phyloP scores from a whole-genome alignment of 129 eudicot species.

The Lonicera japonica region DNA sequence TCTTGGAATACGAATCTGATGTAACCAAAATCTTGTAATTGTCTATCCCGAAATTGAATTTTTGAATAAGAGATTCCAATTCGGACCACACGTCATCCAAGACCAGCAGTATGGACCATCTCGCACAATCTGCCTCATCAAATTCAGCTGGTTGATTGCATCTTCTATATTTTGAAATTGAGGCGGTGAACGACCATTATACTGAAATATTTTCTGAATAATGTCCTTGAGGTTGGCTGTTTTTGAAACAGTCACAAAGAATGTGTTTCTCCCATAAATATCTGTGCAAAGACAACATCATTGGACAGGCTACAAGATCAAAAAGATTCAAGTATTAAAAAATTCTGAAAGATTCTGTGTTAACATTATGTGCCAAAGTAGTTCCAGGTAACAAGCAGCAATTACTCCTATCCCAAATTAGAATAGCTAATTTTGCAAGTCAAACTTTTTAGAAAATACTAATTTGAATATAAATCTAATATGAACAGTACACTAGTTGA shows the following conservation, averaged over 20 bases:
- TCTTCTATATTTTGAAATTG: conserved; percentile 4
- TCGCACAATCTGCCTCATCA: conserved; percentile 4
- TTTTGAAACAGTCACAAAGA: background rate
- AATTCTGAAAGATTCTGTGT: background rate
- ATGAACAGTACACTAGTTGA: too few species aligned
- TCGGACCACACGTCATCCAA: conserved; percentile 49
- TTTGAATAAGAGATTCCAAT: conserved; percentile 26
- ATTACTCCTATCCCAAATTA: too few species aligned
- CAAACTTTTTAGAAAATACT: too few species aligned
- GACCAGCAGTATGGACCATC: conserved; percentile 29
- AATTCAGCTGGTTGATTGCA: conserved; percentile 15
- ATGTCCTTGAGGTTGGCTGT: background rate
- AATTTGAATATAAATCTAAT: too few species aligned
- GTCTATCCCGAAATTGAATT: conserved; percentile 20
- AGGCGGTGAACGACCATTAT: background rate
- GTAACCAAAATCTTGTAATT: conserved; percentile 41
- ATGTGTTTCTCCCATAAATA: conserved; percentile 4
- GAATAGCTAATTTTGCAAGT: too few species aligned
- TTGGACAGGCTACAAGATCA: background rate
- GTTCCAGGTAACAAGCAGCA: too few species aligned
- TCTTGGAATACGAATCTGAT: conserved; percentile 32
- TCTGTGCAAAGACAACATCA: background rate
- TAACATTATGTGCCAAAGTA: too few species aligned
- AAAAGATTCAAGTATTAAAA: background rate
- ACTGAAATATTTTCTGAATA: conserved; percentile 2